These are phyloP conservation scores for Brassica rapa DNA, from an alignment of 345 rosid species.

Conservation along the genomic window DNA sequence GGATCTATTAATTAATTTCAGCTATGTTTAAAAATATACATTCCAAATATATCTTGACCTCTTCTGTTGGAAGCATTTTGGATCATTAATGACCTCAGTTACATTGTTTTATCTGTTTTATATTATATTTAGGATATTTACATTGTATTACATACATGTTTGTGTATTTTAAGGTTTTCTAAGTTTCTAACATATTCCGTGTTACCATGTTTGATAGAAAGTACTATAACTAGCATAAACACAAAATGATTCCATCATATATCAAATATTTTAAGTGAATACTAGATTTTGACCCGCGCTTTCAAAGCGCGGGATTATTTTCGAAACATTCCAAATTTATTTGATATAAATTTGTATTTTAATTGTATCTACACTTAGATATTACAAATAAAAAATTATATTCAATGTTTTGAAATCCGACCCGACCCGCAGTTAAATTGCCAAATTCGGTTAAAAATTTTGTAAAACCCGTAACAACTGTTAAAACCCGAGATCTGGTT, in stretches of 20 bases:
- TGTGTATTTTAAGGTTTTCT: neutral
- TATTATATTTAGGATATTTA: neutral
- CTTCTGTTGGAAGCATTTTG: neutral
- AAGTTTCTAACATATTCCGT: neutral
- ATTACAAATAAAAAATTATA: too few species aligned
- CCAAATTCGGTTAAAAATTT: too few species aligned
- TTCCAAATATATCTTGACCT: neutral
- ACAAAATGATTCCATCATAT: neutral
- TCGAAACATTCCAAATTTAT: too few species aligned
- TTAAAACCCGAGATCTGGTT: too few species aligned
- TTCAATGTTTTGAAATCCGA: too few species aligned
- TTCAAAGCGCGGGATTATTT: too few species aligned
- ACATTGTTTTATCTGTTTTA: neutral
- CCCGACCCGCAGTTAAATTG: too few species aligned
- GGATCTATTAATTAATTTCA: neutral
- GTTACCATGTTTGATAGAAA: neutral
- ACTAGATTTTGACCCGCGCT: too few species aligned
- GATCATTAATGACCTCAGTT: neutral
- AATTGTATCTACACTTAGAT: too few species aligned
- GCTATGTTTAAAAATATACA: neutral
- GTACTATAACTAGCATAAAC: neutral
- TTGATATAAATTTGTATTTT: too few species aligned
- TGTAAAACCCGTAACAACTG: too few species aligned
- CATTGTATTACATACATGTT: neutral
- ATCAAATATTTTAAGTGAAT: neutral